Evolutionary conservation across 495 filamentous ascomycete species (phyloP).

Genomic region (Annulohypoxylon bovei): DNA sequence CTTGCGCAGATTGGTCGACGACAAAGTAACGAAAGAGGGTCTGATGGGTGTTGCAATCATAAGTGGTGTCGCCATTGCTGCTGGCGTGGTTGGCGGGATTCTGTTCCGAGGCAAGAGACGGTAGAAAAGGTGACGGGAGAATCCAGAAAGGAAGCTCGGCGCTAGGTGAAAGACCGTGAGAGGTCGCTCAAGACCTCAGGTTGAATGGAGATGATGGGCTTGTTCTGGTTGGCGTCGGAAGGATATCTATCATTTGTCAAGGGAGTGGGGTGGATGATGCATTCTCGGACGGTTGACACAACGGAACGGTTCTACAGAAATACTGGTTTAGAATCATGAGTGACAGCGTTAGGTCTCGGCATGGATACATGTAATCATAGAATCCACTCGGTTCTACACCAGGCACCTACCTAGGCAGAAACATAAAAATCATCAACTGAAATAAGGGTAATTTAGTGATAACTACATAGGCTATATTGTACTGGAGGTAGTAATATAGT

Average conservation of each 20-base stretch:
- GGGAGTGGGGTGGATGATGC: background rate
- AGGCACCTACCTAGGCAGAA: background rate
- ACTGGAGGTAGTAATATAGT: no score
- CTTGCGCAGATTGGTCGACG: conserved; percentile 86
- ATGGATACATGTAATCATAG: background rate
- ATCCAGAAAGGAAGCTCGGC: background rate
- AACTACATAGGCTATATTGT: no score
- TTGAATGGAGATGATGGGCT: conserved; percentile 14
- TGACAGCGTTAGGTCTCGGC: conserved; percentile 3
- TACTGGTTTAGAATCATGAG: background rate
- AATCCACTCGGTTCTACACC: background rate
- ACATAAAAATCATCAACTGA: background rate
- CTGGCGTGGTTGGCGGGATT: conserved; percentile 89
- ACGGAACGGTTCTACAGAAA: conserved; percentile 7
- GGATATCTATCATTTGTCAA: conserved; percentile 28
- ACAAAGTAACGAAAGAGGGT: conserved; percentile 94
- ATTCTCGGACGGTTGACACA: conserved; percentile 6
- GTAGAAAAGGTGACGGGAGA: conserved; percentile 13
- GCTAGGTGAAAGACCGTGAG: background rate
- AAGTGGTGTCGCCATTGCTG: conserved; percentile 90
- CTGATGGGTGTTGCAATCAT: conserved; percentile 96
- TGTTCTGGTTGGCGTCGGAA: conserved; percentile 12
- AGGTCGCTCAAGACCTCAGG: background rate
- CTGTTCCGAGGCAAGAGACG: conserved; percentile 62
- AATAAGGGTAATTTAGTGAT: background rate